A percentile compares a stretch with the other conserved stretches of the same genome.
These are phyloP conservation scores for Arctium minus DNA, from an alignment of 129 eudicot species.

Conservation along the genomic window DNA sequence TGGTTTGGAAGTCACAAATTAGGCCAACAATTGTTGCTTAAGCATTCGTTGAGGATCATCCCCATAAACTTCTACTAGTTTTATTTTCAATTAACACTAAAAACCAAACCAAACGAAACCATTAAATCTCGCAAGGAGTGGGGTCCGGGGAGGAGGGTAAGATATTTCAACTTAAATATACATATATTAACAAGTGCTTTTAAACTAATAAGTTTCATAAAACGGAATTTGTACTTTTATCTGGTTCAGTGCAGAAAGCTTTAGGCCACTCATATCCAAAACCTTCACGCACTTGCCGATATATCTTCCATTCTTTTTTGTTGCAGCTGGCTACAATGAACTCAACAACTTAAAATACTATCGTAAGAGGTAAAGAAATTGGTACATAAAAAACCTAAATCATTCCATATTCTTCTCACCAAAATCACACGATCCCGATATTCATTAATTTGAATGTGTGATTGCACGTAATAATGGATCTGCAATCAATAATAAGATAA, in stretches of 20 bases:
- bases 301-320: conserved; percentile 52
- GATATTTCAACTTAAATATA: neutral
- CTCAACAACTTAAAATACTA: neutral
- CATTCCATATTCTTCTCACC: conserved; percentile 37
- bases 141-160: no score
- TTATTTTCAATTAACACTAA: neutral
- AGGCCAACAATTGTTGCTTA: neutral
- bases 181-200: neutral
- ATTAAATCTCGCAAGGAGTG: no score
- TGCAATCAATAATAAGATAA: conserved; percentile 15
- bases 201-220: neutral
- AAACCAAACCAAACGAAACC: no score
- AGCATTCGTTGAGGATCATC: neutral
- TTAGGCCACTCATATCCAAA: conserved; percentile 76
- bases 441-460: conserved; percentile 75
- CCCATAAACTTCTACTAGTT: neutral
- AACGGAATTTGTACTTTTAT: conserved; percentile 41
- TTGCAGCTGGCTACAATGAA: conserved; percentile 53
- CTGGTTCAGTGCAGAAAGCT: conserved; percentile 64
- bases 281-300: conserved; percentile 65
- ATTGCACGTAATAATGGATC: conserved; percentile 71
- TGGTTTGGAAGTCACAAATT: neutral
- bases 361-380: neutral
- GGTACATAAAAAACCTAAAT: neutral
- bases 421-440: conserved; percentile 64